Evolutionary conservation across 805 yeast species (phyloP), one percentile per base, ranked within the genome.

Genomic region (Priceomyces medius): DNA sequence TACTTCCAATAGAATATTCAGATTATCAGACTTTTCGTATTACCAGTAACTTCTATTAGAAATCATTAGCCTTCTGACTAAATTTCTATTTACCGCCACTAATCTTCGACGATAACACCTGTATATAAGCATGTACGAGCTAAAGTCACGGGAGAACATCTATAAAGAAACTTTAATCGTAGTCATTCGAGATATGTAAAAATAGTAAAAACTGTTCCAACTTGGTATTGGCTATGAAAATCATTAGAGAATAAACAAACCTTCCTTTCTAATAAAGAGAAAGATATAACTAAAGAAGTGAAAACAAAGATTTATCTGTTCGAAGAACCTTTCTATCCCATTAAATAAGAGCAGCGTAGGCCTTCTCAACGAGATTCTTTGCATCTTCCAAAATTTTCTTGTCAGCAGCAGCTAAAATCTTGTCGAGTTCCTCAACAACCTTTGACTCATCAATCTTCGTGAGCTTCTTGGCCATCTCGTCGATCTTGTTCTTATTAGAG

Each of bases 341-440:
- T 20, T 24, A 35, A 20, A 35, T 35, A 21, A 35, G 38, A 24
- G 38, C 18, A 10, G 52, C 40, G 55, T 60, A 63, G 45, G 55
- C 53, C n/a, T 50, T 54, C 20, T 52, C 53, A 31, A 63, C 61
- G 29, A 64, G 46, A 35, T 50, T 44, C 50, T 59, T 54, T 37
- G 63, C 46, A 21, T 61, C 64, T 6, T 46, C 41, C 27, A 58
- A 28, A 28, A 63, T 35, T 13, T 49, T 51, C 38, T 47, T 31
- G 12, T 17, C 20, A 17, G 34, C 34, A 13, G 12, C 29, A n/a
- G 34, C 7, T 5, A n/a, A 7, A 26, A 26, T 26, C 5, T 7
- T 5, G 9, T 26, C 29, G 14, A 26, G 29, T 14, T n/a, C n/a
- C n/a, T n/a, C 29, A 50, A 20, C 59, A 39, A 29, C 44, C 56